These are phyloP conservation scores for Tritrichomonas musculus DNA, from an alignment of 208 protist genomes.

Conservation along the genomic window DNA sequence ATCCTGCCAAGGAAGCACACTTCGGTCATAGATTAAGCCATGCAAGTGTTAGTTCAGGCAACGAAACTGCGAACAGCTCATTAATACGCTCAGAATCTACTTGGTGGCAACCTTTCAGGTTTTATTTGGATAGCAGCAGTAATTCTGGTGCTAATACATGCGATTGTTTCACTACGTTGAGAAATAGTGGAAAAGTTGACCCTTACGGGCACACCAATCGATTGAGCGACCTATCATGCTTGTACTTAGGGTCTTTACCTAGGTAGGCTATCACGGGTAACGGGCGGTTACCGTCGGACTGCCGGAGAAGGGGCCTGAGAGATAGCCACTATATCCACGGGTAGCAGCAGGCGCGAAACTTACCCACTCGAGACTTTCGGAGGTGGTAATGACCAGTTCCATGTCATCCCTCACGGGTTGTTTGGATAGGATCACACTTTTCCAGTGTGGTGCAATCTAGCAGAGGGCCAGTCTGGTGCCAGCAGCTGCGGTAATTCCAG, in stretches of 20 bases:
- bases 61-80: no score
- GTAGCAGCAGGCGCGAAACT: conserved; percentile 12
- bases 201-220: neutral
- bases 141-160: no score
- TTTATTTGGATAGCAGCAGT: no score
- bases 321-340: neutral
- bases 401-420: neutral
- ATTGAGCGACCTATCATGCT: conserved; percentile 59
- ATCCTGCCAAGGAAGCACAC: neutral
- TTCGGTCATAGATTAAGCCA: neutral
- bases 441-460: neutral
- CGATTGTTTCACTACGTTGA: no score
- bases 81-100: neutral
- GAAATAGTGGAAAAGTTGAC: neutral
- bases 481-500: conserved; percentile 46
- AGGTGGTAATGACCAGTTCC: neutral
- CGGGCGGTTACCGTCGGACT: conserved; percentile 54
- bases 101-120: neutral
- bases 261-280: conserved; percentile 65
- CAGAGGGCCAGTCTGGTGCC: conserved; percentile 40
- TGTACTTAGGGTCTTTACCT: conserved; percentile 63
- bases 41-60: conserved; percentile 5
- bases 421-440: neutral
- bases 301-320: conserved; percentile 31
- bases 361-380: conserved; percentile 5